These are phyloP conservation scores for Clavaria fumosa DNA, from an alignment of 768 basidiomycete genomes.

Conservation along the genomic window DNA sequence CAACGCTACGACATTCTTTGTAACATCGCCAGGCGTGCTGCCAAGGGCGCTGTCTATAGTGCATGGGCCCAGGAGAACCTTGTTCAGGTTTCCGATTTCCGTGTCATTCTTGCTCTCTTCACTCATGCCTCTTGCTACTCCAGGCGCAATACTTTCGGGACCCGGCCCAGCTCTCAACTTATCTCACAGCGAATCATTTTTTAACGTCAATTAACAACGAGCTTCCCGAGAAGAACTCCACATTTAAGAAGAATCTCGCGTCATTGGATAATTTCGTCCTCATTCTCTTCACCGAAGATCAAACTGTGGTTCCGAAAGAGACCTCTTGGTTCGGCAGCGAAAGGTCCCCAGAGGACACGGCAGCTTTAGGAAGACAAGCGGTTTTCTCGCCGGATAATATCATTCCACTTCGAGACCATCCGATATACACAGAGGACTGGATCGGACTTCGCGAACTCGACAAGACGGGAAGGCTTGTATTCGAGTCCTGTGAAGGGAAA, in stretches of 20 bases:
- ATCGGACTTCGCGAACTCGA: constrained; percentile 64
- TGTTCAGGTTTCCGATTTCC: constrained; percentile 37
- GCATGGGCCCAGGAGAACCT: constrained; percentile 65
- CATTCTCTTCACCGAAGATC: constrained; percentile 55
- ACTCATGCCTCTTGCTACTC: neutral
- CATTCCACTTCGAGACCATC: constrained; percentile 59
- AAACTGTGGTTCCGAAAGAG: constrained; percentile 73
- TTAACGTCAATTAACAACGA: constrained; percentile 74
- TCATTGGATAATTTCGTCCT: constrained; percentile 56
- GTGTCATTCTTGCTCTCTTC: neutral
- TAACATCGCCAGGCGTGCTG: constrained; percentile 45
- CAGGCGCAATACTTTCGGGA: constrained; percentile 86
- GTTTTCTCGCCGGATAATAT: constrained; percentile 15
- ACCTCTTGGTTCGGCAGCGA: constrained; percentile 79
- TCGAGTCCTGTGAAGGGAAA: constrained; percentile 50
- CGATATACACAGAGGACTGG: constrained; percentile 66
- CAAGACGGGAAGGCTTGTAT: constrained; percentile 40
- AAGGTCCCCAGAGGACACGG: constrained; percentile 23
- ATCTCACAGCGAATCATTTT: constrained; percentile 49
- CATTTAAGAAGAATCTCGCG: constrained; percentile 45
- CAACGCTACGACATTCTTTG: constrained; percentile 52
- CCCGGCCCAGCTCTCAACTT: constrained; percentile 38
- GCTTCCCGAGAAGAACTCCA: constrained; percentile 35
- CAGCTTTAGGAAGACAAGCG: too few species aligned
- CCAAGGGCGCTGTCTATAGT: constrained; percentile 49